These are phyloP conservation scores for Tagetes patula DNA, from an alignment of 129 eudicot species.

Conservation along the genomic window DNA sequence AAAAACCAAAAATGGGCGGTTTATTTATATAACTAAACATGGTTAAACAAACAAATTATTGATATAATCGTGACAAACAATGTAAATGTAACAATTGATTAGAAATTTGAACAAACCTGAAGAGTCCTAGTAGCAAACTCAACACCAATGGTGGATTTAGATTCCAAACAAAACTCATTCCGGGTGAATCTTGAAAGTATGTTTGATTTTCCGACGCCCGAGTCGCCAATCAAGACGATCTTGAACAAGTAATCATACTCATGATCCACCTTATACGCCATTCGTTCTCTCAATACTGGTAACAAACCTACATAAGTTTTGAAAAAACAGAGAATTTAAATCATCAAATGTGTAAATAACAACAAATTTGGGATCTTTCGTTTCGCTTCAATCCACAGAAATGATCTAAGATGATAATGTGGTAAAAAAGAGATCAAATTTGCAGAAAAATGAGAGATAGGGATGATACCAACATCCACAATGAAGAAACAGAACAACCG, in stretches of 20 bases:
- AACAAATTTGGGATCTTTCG: not conserved
- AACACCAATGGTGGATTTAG: conserved; percentile 94
- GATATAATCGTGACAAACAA: not conserved
- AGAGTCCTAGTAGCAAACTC: conserved; percentile 91
- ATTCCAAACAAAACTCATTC: conserved; percentile 86
- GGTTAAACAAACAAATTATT: not conserved
- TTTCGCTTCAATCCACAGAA: not conserved
- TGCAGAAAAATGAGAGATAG: conserved; percentile 21
- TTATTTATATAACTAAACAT: not conserved
- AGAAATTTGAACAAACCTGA: conserved; percentile 44
- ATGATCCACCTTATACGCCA: conserved; percentile 96
- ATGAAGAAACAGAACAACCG: conserved; percentile 46
- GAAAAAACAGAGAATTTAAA: not conserved
- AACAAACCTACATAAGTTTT: conserved; percentile 28
- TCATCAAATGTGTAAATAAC: conserved; percentile 10
- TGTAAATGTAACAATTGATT: conserved; percentile 12
- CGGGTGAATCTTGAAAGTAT: conserved; percentile 86
- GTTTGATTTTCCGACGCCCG: conserved; percentile 95
- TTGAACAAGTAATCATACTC: conserved; percentile 85
- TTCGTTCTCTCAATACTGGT: conserved; percentile 31
- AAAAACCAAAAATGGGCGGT: not conserved
- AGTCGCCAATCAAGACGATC: conserved; percentile 84
- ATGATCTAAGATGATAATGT: not conserved
- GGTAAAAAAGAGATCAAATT: conserved; percentile 10
- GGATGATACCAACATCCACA: conserved; percentile 27